phyloP scores from a whole-genome alignment of 1,284 basidiomycete species.

The Laetiporus sulphureus region DNA sequence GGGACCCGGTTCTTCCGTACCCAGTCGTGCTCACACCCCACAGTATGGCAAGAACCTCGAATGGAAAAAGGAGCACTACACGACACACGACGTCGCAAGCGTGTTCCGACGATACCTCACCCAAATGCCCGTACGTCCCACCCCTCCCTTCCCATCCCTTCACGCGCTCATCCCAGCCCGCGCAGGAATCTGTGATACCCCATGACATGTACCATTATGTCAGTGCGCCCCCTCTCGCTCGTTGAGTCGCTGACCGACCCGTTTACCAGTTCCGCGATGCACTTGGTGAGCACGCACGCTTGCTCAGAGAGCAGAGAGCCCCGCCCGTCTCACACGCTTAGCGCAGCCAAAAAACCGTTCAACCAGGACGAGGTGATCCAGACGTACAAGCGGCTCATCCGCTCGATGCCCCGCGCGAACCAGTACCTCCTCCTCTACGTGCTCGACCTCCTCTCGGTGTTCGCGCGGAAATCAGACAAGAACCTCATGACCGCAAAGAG shows the following conservation, averaged over 20 bases:
- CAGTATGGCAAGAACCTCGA: slow-evolving; percentile 92
- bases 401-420: slow-evolving; percentile 79
- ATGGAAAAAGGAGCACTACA: slow-evolving; percentile 83
- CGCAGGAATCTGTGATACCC: slow-evolving; percentile 86
- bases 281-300: slow-evolving; percentile 45
- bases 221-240: slow-evolving; percentile 27
- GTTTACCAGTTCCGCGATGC: slow-evolving; percentile 71
- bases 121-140: slow-evolving; percentile 80
- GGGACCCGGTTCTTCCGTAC: slow-evolving; percentile 1
- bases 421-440: slow-evolving; percentile 96
- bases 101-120: slow-evolving; percentile 95
- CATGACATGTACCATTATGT: slow-evolving; percentile 83
- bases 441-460: slow-evolving; percentile 91
- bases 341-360: slow-evolving; percentile 53
- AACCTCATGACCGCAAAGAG: slow-evolving; percentile 96
- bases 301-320: neutral
- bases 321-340: slow-evolving; percentile 2
- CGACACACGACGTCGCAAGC: slow-evolving; percentile 93
- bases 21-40: slow-evolving; percentile 5
- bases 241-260: slow-evolving; percentile 12
- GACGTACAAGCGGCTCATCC: slow-evolving; percentile 82
- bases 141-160: slow-evolving; percentile 1
- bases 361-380: slow-evolving; percentile 65
- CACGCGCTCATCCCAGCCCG: neutral
- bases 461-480: slow-evolving; percentile 84